Base-by-base conservation (phyloP, 169 alveolate genomes). In the Plasmodium gaboni region DNA sequence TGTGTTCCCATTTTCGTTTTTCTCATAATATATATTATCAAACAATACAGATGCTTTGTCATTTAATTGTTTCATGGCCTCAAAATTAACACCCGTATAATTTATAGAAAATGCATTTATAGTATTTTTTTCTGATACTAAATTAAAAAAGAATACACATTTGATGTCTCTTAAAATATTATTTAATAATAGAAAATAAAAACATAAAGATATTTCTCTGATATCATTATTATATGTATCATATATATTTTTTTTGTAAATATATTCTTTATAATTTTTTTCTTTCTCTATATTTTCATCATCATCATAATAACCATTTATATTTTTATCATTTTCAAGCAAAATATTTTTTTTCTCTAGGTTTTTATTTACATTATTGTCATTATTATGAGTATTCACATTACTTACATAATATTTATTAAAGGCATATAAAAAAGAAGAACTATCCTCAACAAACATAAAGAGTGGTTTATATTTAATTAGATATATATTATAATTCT, bases 371-470 rank as follows among this genome's bases (percentile, higher is more conserved):
- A 26, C 48, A 22, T 6, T 17, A 57, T 19, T 72, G 3, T 57
- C 86, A 1, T 69, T 55, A 26, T 63, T 13, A 24, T 73, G 59
- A 26, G 22, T 50, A 17, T 15, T 28, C n/a, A 87, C 92, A 10
- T 80, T 38, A 12, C 90, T 53, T n/a, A 92, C 93, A 68, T 94
- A 94, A 50, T 92, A 70, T 13, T 90, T 87, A 87, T 86, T 73
- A 71, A 88, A 74, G 55, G 86, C 61, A 89, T 94, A 94, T 17
- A 90, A 76, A 78, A 94, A 94, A 50, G 96, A 94, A 13, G 96
- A 94, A 44, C 96, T 94, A 17, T 94, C 96, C 28, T 94, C 96
- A 17, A 94, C 85, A 73, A 94, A 50, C 73, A 94, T 89, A 76
- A 93, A 94, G 22, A 94, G 48, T 6, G 96, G 96, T 57, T 94